Base-by-base conservation (phyloP, 1,284 basidiomycete genomes). In the Cutaneotrichosporon cavernicola region DNA sequence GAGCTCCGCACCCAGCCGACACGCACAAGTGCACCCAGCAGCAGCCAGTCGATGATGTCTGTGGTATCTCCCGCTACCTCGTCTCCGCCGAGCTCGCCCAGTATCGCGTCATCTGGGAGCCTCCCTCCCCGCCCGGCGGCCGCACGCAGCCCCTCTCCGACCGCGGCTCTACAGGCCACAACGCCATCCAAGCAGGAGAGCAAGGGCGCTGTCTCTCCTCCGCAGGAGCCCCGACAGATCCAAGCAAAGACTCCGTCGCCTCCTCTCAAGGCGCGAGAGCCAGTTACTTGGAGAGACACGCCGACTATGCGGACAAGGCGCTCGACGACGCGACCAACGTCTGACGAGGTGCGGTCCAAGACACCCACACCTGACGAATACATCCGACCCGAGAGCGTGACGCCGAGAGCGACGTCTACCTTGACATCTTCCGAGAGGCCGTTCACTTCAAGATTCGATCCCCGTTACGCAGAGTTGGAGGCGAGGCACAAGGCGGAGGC, bases 361-460 rank as follows among this genome's bases (percentile, higher is more conserved):
- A 53, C 51, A 13, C 51, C 51, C 16, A 53, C 51, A 5, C 30
- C 51, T 4, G 51, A 14, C 30, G 31, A 53, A 10, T 32, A 53
- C 51, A 8, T 34, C 30, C 51, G 51, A 30, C 31, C 51, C 7
- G 51, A 32, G 51, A 53, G 51, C 30, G 51, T 31, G 10, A 53
- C 51, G 31, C 51, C 51, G 8, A 53, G 5, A 16, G 51, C 30
- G 14, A 34, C 30, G 14, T 18, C 30, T 18, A 16, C 51, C 5
- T 14, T 26, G 11, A 30, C 50, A 14, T 30, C 50, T 26, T 14
- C 52, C 34, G 52, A n/a, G 16, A 30, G 22, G 8, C 46, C 50
- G 49, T 62, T 62, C 36, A 57, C 36, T 16, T 64, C 62, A 4
- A 43, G 58, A 14, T 63, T 63, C 32, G 62, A 63, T 34, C 62